phyloP scores from a whole-genome alignment of 306 rosid species.

The Lupinus albus region DNA sequence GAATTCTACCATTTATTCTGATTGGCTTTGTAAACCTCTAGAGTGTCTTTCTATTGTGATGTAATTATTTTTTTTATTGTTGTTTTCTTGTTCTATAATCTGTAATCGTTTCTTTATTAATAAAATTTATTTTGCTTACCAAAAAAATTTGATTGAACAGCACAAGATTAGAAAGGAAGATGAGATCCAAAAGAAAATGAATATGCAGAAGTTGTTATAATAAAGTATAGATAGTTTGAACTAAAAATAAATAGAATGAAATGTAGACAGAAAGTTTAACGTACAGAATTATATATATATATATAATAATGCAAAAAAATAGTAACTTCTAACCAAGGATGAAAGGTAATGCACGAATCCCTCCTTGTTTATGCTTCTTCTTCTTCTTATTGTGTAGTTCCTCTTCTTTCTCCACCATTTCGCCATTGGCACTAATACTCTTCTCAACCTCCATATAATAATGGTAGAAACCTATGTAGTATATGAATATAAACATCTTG shows the following conservation, averaged over 20 bases:
- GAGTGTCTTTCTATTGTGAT: too few relatives aligned
- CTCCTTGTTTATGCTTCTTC: constrained; percentile 49
- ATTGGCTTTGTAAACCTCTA: too few relatives aligned
- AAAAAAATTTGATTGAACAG: not conserved
- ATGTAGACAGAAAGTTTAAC: not conserved
- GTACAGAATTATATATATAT: too few relatives aligned
- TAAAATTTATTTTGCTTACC: too few relatives aligned
- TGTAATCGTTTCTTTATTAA: too few relatives aligned
- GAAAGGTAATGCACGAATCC: constrained; percentile 61
- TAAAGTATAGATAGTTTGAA: too few relatives aligned
- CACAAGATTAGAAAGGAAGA: not conserved
- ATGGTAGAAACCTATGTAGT: constrained; percentile 14
- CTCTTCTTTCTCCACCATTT: constrained; percentile 29
- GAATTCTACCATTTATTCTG: too few relatives aligned
- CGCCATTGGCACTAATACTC: constrained; percentile 20
- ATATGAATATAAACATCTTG: constrained; percentile 5
- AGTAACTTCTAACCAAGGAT: constrained; percentile 47
- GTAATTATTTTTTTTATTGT: too few relatives aligned
- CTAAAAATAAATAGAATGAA: too few relatives aligned
- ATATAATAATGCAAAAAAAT: not conserved
- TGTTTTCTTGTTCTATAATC: too few relatives aligned
- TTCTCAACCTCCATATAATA: constrained; percentile 33
- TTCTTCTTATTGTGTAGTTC: not conserved
- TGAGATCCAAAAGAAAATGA: not conserved
- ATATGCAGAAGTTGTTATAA: not conserved